These are phyloP conservation scores for Hymenoscyphus repandus DNA, from an alignment of 2,329 filamentous ascomycete species.

Conservation along the genomic window DNA sequence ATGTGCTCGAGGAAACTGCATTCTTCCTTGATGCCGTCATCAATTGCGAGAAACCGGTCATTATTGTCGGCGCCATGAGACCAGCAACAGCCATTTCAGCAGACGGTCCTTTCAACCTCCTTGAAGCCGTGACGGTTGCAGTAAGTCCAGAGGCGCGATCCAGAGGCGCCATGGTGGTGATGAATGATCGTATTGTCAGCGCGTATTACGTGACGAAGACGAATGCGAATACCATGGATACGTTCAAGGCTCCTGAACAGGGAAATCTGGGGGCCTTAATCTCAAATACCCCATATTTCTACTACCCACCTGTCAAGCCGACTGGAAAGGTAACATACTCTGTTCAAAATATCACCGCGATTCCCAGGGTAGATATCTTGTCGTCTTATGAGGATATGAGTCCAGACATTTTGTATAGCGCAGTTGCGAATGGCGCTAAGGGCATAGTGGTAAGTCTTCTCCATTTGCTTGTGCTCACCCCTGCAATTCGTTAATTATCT, in stretches of 20 bases:
- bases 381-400: constrained; percentile 51
- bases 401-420: constrained; percentile 41
- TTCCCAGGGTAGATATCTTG: constrained; percentile 52
- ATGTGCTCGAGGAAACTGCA: constrained; percentile 58
- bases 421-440: constrained; percentile 44
- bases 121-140: constrained; percentile 54
- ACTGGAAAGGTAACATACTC: constrained; percentile 41
- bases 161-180: constrained; percentile 53
- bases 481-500: background rate
- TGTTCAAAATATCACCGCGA: constrained; percentile 31
- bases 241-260: constrained; percentile 53
- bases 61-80: constrained; percentile 58
- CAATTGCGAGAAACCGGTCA: constrained; percentile 52
- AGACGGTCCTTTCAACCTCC: constrained; percentile 58
- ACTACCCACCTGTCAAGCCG: constrained; percentile 47
- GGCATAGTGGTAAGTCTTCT: constrained; percentile 40
- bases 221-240: constrained; percentile 58
- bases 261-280: constrained; percentile 54
- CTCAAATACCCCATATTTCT: constrained; percentile 55
- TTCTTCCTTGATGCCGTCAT: constrained; percentile 58
- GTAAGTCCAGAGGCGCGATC: constrained; percentile 38
- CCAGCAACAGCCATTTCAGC: constrained; percentile 57
- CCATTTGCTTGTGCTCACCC: background rate
- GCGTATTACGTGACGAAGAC: constrained; percentile 57
- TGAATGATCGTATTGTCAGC: constrained; percentile 56